Conservation (phyloP, 2,329 filamentous ascomycete genomes). For the Clonostachys rhizophaga region DNA sequence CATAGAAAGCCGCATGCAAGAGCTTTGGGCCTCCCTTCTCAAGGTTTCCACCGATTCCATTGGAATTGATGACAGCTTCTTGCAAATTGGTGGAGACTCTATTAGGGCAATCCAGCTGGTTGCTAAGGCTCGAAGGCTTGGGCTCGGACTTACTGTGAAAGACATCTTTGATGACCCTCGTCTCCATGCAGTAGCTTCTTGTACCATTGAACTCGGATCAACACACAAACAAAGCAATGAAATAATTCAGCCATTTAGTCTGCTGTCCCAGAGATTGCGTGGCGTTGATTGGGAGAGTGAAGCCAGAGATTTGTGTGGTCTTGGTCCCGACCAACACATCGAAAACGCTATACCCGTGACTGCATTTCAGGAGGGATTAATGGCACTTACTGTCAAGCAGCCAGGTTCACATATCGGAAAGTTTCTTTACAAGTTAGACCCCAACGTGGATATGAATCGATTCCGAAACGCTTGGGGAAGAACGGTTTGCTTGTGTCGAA, state of each 20-base stretch:
- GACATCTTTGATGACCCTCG: conserved; percentile 5
- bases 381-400: conserved; percentile 19
- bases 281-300: no score
- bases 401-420: conserved; percentile 10
- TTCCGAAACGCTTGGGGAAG: conserved; percentile 10
- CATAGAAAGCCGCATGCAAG: conserved; percentile 6
- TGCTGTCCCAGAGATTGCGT: no score
- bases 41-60: conserved; percentile 3
- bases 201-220: not conserved
- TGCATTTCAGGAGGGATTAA: conserved; percentile 26
- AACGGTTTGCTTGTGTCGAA: conserved; percentile 5
- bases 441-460: conserved; percentile 2
- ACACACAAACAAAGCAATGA: no score
- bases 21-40: conserved; percentile 8
- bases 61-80: conserved; percentile 8
- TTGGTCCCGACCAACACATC: conserved; percentile 3
- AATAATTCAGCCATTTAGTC: no score
- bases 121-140: not conserved
- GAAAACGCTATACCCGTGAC: conserved; percentile 29
- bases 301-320: not conserved
- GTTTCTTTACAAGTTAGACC: conserved; percentile 6
- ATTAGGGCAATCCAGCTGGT: conserved; percentile 12
- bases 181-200: not conserved
- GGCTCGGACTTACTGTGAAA: conserved; percentile 2
- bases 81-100: conserved; percentile 13